These are phyloP conservation scores for Hypoxylon intermedium DNA, from an alignment of 495 filamentous ascomycete genomes.

Conservation along the genomic window DNA sequence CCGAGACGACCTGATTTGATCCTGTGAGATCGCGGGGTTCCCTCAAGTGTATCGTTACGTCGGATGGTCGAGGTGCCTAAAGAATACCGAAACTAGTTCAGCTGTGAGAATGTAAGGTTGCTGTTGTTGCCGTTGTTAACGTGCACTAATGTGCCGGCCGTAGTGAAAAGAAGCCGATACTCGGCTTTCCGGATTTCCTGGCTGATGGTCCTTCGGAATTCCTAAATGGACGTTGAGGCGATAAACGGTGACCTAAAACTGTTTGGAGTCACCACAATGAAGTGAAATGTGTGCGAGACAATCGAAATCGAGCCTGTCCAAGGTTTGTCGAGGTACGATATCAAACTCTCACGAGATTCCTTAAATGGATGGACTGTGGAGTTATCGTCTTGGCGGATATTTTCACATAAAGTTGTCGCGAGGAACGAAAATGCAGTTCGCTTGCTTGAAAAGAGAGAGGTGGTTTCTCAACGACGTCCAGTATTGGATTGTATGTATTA, in stretches of 20 bases:
- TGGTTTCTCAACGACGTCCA: constrained; percentile 14
- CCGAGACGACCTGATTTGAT: constrained; percentile 35
- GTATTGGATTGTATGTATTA: constrained; percentile 25
- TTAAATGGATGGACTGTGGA: constrained; percentile 31
- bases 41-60: constrained; percentile 39
- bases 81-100: constrained; percentile 13
- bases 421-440: constrained; percentile 2
- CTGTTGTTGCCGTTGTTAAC: constrained; percentile 10
- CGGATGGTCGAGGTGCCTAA: constrained; percentile 16
- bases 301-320: constrained; percentile 15
- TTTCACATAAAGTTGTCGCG: constrained; percentile 9
- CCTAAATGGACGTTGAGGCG: constrained; percentile 17
- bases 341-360: constrained; percentile 31
- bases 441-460: constrained; percentile 10
- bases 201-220: constrained; percentile 22
- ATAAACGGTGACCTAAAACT: constrained; percentile 23
- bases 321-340: constrained; percentile 28
- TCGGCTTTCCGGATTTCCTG: constrained; percentile 19
- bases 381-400: constrained; percentile 13
- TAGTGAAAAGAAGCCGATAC: neutral
- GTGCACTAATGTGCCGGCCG: neutral
- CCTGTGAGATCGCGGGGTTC: constrained; percentile 38
- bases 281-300: constrained; percentile 30
- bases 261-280: constrained; percentile 17
- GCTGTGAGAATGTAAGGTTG: constrained; percentile 32